These are phyloP conservation scores for Hemileia vastatrix DNA, from an alignment of 1,284 basidiomycete species.

Conservation along the genomic window DNA sequence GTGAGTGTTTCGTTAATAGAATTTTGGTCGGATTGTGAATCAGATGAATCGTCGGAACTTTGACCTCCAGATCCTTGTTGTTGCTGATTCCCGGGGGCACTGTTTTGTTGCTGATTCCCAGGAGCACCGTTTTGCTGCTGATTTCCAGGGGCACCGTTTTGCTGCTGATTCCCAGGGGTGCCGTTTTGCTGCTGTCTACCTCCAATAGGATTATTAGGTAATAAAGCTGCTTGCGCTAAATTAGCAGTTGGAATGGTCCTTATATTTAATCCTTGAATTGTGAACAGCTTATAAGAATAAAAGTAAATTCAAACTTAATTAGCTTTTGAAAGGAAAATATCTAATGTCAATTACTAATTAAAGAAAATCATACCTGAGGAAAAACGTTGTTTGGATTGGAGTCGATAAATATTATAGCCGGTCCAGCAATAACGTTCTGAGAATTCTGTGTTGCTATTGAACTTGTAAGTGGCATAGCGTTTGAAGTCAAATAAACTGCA, in stretches of 20 bases:
- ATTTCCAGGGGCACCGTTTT: neutral
- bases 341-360: neutral
- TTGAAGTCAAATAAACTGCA: slow-evolving; percentile 8
- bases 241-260: slow-evolving; percentile 14
- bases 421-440: slow-evolving; percentile 16
- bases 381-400: slow-evolving; percentile 14
- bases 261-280: slow-evolving; percentile 5
- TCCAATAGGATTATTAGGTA: too few species aligned
- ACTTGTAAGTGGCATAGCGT: slow-evolving; percentile 5
- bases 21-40: too few species aligned
- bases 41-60: too few species aligned
- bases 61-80: too few species aligned
- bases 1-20: too few species aligned
- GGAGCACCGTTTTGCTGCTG: too few species aligned
- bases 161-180: neutral
- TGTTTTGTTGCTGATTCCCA: too few species aligned
- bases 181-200: too few species aligned
- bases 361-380: neutral
- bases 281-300: slow-evolving; percentile 2
- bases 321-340: neutral
- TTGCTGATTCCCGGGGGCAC: too few species aligned
- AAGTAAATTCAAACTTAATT: neutral
- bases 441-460: neutral
- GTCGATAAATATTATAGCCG: slow-evolving; percentile 16
- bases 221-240: slow-evolving; percentile 13